Evolutionary conservation across 177 flowering plant genomes (phyloP).

Genomic region (Vitis hybrid): DNA sequence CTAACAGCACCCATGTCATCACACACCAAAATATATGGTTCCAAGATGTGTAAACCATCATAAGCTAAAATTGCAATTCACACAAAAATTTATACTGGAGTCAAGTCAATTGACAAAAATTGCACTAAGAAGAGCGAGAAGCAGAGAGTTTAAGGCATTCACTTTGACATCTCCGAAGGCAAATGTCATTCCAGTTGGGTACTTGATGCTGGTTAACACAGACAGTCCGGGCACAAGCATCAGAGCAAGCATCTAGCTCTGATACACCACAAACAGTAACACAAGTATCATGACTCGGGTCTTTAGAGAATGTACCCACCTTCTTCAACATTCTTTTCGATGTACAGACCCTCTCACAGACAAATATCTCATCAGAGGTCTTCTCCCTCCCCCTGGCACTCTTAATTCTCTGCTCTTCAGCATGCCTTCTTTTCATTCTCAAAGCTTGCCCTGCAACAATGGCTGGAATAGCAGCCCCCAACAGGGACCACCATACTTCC

Average conservation of each 20-base stretch:
- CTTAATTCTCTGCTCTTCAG: constrained; percentile 71
- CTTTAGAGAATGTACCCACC: constrained; percentile 88
- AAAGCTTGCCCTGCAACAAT: constrained; percentile 67
- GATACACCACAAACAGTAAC: constrained; percentile 79
- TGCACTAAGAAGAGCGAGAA: background rate
- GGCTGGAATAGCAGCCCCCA: constrained; percentile 82
- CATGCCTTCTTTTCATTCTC: constrained; percentile 59
- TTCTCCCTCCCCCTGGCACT: constrained; percentile 86
- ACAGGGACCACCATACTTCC: constrained; percentile 81
- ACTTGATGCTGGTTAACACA: constrained; percentile 52
- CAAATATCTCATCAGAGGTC: constrained; percentile 80
- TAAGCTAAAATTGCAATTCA: too few species aligned
- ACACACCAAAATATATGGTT: too few species aligned
- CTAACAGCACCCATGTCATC: too few species aligned
- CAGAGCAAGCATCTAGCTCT: constrained; percentile 76
- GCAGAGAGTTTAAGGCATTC: constrained; percentile 44
- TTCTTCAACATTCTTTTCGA: constrained; percentile 90
- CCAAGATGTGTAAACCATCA: too few species aligned
- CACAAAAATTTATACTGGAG: too few species aligned
- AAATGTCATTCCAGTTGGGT: constrained; percentile 49
- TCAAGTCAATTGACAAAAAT: too few species aligned
- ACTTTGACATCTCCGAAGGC: constrained; percentile 43
- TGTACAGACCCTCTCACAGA: constrained; percentile 91
- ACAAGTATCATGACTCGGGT: constrained; percentile 78
- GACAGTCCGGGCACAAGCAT: constrained; percentile 41